These are phyloP conservation scores for Amyloporia xantha DNA, from an alignment of 768 basidiomycete genomes.

Conservation along the genomic window DNA sequence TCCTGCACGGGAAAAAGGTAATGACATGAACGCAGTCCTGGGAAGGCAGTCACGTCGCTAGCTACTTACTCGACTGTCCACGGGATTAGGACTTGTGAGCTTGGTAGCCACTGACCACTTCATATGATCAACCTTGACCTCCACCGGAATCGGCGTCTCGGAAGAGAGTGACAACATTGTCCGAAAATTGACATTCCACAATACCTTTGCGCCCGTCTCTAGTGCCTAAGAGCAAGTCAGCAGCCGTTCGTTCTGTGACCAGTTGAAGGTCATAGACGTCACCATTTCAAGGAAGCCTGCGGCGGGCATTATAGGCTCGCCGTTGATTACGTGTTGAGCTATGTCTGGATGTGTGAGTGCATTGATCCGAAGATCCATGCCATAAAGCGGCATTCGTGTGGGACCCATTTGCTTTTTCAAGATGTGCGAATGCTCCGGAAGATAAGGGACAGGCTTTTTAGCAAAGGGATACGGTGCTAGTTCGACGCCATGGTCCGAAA, in stretches of 20 bases:
- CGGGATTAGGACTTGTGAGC: no score
- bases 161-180: slow-evolving; percentile 20
- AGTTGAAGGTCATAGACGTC: no score
- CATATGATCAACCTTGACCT: no score
- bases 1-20: no score
- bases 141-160: slow-evolving; percentile 17
- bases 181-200: slow-evolving; percentile 21
- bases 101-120: no score
- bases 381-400: slow-evolving; percentile 31
- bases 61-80: no score
- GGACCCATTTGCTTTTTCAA: slow-evolving; percentile 16
- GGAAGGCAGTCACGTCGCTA: no score
- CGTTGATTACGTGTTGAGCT: slow-evolving; percentile 38
- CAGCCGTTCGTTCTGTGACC: no score
- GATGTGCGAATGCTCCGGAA: no score
- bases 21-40: no score
- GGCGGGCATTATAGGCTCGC: slow-evolving; percentile 41
- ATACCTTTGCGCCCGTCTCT: slow-evolving; percentile 27
- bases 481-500: neutral
- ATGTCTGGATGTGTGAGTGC: slow-evolving; percentile 31
- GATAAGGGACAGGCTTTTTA: slow-evolving; percentile 19
- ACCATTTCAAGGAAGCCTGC: slow-evolving; percentile 38
- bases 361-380: slow-evolving; percentile 31
- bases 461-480: slow-evolving; percentile 27
- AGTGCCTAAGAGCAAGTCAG: slow-evolving; percentile 30